These are phyloP conservation scores for Aspergillus niger DNA, from an alignment of 2,329 filamentous ascomycete genomes.

Conservation along the genomic window DNA sequence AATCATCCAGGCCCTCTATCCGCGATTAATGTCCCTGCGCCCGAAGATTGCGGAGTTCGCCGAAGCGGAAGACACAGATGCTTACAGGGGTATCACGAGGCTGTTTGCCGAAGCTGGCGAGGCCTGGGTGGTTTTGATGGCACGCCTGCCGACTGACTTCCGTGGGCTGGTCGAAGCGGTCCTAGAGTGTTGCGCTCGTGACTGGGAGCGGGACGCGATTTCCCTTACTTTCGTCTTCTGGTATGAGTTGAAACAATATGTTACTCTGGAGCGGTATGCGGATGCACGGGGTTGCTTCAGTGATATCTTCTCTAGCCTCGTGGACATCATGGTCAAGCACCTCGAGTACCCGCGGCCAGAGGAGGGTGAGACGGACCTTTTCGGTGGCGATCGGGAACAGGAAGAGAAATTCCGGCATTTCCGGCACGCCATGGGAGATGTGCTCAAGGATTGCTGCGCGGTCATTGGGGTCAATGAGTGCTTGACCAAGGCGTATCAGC, in stretches of 20 bases:
- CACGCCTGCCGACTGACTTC: slow-evolving; percentile 79
- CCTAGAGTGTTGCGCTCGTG: slow-evolving; percentile 84
- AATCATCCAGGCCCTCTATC: slow-evolving; percentile 80
- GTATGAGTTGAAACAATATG: slow-evolving; percentile 97
- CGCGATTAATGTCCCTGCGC: slow-evolving; percentile 72
- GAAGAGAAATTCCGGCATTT: slow-evolving; percentile 98
- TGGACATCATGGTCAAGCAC: slow-evolving; percentile 90
- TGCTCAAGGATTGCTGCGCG: slow-evolving; percentile 93
- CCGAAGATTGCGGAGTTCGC: slow-evolving; percentile 75
- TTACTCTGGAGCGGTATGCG: slow-evolving; percentile 87
- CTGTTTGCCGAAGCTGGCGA: slow-evolving; percentile 92
- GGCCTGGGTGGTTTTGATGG: slow-evolving; percentile 90
- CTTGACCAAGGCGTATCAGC: slow-evolving; percentile 79
- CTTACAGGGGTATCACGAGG: slow-evolving; percentile 83
- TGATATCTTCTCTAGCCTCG: slow-evolving; percentile 82
- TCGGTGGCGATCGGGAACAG: slow-evolving; percentile 91
- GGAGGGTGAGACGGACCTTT: slow-evolving; percentile 76
- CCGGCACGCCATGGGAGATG: slow-evolving; percentile 95
- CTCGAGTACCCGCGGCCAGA: slow-evolving; percentile 83
- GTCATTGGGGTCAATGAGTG: slow-evolving; percentile 94
- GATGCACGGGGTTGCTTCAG: slow-evolving; percentile 74
- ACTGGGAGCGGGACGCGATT: slow-evolving; percentile 87
- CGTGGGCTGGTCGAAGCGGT: slow-evolving; percentile 83
- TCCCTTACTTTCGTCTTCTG: slow-evolving; percentile 95
- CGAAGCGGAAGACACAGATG: slow-evolving; percentile 79